Base-by-base conservation (phyloP, 257 asterid genomes). In the Echium plantagineum region DNA sequence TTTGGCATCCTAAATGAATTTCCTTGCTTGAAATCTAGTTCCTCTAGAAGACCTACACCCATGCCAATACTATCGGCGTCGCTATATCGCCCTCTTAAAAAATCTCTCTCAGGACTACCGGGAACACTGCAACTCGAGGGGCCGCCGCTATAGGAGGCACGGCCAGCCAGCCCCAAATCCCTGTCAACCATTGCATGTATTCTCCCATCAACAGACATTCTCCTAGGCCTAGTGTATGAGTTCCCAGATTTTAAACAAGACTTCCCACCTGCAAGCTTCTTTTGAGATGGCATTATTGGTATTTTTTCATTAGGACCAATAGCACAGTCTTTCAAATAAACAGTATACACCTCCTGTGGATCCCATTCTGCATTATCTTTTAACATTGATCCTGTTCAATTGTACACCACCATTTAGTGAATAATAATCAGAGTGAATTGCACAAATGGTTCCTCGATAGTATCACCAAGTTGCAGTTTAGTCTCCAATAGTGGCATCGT, bases 151-250 rank as follows among this genome's bases (percentile, higher is more conserved):
- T 85, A 95, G 0, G 95, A 78, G 63, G 83, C 62, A 7, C 88
- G 77, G 72, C 75, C 65, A 48, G 90, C 2, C 1, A 24, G 70
- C 9, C 77, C 80, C 64, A 81, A 64, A 42, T 87, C 96, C 61
- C 72, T 79, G 24, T 87, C 95, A 26, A 72, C 68, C 13, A 75
- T 71, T 5, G 81, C 77, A 12, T 90, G 94, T 58, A 90, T 54
- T 64, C 95, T 75, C 57, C 88, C 88, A 61, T 87, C 95, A 24
- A 90, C 95, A 0, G 96, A 90, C 81, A 82, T 59, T 63, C 95
- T 80, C 66, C 95, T 75, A 0, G 77, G 81, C 68, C 84, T 76
- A n/a, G 42, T 63, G n/a, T 69, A 64, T 0, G 76, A 24, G 7
- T 83, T 87, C 0, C 72, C 66, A 2, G 76, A 77, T 51, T 80